phyloP scores from a whole-genome alignment of 2,329 filamentous ascomycete species.

The Periconia macrospinosa region DNA sequence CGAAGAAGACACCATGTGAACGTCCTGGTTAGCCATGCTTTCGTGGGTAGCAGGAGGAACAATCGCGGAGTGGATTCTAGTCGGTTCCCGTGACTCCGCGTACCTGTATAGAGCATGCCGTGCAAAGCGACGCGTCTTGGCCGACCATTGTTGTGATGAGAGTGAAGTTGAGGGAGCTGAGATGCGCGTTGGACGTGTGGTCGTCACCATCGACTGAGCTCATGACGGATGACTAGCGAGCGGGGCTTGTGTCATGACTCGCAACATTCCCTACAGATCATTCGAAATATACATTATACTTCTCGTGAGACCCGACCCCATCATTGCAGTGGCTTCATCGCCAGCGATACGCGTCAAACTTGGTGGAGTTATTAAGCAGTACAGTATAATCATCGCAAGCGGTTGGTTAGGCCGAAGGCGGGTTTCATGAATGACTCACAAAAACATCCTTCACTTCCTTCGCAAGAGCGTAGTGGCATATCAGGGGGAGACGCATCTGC shows the following conservation, averaged over 20 bases:
- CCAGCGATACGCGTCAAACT: no score
- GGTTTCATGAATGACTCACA: no score
- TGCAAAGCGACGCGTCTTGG: conserved; percentile 22
- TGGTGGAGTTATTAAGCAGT: no score
- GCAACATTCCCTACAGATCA: neutral
- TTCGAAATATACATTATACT: no score
- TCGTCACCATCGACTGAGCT: conserved; percentile 7
- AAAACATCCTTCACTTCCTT: neutral
- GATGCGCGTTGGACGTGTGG: neutral
- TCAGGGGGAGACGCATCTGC: neutral
- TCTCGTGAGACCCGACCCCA: no score
- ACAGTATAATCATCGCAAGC: no score
- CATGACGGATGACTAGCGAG: conserved; percentile 24
- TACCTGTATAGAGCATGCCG: conserved; percentile 1
- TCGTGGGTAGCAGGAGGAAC: conserved; percentile 1
- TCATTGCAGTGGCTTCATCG: no score
- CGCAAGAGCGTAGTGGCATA: neutral
- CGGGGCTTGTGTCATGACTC: conserved; percentile 26
- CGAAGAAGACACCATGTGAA: conserved; percentile 26
- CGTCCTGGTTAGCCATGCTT: conserved; percentile 35
- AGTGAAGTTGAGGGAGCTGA: conserved; percentile 1
- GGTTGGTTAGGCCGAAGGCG: no score
- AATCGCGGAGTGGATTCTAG: neutral
- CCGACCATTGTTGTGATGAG: conserved; percentile 1
- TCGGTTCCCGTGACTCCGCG: conserved; percentile 24